Conservation (phyloP, 257 asterid genomes). For the Solanum medicagineum region DNA sequence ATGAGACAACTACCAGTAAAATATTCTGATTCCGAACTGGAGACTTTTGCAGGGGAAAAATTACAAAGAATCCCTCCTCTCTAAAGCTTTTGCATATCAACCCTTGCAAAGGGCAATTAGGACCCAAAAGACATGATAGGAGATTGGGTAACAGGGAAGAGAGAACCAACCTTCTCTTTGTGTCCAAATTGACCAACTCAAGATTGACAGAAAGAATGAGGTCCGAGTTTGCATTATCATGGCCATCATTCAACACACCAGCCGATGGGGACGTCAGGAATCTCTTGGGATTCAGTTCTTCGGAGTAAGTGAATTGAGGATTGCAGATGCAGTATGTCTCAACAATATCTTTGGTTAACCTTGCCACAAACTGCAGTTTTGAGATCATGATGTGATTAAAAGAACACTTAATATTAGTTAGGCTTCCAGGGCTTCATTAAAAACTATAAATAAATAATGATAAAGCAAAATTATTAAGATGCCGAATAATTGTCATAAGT, state of each 20-base stretch:
- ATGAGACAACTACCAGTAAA: neutral
- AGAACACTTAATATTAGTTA: neutral
- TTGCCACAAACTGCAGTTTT: slow-evolving; percentile 69
- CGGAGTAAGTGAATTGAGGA: slow-evolving; percentile 70
- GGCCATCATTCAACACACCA: slow-evolving; percentile 82
- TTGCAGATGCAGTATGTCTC: slow-evolving; percentile 83
- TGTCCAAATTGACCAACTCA: slow-evolving; percentile 52
- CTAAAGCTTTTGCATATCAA: neutral
- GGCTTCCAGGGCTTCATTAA: neutral
- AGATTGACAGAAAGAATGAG: slow-evolving; percentile 71
- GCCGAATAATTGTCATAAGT: neutral
- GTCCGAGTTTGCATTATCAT: slow-evolving; percentile 87
- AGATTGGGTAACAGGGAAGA: neutral
- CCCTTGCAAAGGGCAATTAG: neutral
- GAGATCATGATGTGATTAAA: neutral
- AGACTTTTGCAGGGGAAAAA: neutral
- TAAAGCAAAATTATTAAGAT: neutral
- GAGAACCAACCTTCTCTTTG: slow-evolving; percentile 55
- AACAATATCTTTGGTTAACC: slow-evolving; percentile 83
- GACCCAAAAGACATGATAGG: neutral
- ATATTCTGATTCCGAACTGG: neutral
- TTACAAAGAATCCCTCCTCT: neutral
- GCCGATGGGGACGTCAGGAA: slow-evolving; percentile 87
- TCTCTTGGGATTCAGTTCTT: slow-evolving; percentile 78
- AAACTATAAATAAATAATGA: neutral